Conservation (phyloP, 257 asterid species). For the Solanum ossicruentum region DNA sequence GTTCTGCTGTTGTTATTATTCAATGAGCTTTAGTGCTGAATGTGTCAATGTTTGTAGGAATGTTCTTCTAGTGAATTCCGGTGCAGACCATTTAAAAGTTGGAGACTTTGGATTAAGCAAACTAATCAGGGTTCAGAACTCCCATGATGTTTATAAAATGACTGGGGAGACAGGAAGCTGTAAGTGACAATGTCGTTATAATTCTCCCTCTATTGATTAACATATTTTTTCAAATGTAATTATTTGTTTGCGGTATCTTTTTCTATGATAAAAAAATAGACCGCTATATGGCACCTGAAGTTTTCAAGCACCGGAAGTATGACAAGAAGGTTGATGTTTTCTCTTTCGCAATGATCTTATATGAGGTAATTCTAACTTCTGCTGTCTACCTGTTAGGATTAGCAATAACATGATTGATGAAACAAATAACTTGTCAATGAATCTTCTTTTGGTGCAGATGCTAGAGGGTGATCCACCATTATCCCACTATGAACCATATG, state of each 20-base stretch:
- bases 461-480: conserved; percentile 95
- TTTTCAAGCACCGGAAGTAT: conserved; percentile 89
- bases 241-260: not conserved
- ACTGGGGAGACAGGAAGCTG: conserved; percentile 99
- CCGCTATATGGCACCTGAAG: conserved; percentile 99
- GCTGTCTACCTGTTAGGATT: not conserved
- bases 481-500: conserved; percentile 73
- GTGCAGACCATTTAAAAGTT: conserved; percentile 93
- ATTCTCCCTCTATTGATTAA: not conserved
- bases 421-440: not conserved
- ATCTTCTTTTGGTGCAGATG: conserved; percentile 49
- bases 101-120: conserved; percentile 98
- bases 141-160: conserved; percentile 95
- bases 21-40: not conserved
- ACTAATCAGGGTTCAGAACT: conserved; percentile 75
- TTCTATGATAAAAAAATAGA: conserved; percentile 25
- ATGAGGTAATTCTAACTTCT: conserved; percentile 46
- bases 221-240: not conserved
- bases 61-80: conserved; percentile 84
- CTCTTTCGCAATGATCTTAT: conserved; percentile 95
- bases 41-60: conserved; percentile 45
- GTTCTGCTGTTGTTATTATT: not conserved
- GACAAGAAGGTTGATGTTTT: conserved; percentile 95
- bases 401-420: not conserved
- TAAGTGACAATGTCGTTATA: conserved; percentile 25